Evolutionary conservation across 768 basidiomycete species (phyloP), one percentile per base, ranked within the genome.

Genomic region (Termitomyces sp.): DNA sequence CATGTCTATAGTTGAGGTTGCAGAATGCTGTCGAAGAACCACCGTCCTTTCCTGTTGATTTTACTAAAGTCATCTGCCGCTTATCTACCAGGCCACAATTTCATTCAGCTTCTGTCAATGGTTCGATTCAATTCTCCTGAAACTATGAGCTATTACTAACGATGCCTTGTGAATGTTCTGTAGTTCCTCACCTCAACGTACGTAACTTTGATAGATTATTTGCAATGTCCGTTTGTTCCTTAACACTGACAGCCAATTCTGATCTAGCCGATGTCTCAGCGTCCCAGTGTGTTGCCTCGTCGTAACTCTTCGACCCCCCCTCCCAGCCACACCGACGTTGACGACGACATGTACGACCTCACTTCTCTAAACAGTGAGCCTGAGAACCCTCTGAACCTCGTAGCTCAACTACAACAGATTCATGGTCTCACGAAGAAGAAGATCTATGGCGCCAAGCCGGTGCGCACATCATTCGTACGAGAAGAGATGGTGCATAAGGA

Each of bases 361-460:
- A 16, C 57, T n/a, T 52, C 50, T 11, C 11, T 67, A 61, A n/a
- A n/a, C n/a, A 55, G 33, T 45, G 70, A 67, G 35, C 59, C 65
- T 40, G 59, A 65, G 30, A 38, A 70, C 20, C 63, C 72, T 2
- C 81, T 79, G 3, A 84, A 76, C 56, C 72, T 89, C 0, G 87
- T 89, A 49, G 74, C 72, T 24, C 84, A 83, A 24, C 74, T 88
- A 16, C 84, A 88, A 67, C 82, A 85, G 63, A 77, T 82, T 36
- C 86, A 88, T 56, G 87, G 87, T 2, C 64, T 89, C 49, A 86
- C 83, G 7, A 86, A 87, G 72, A 88, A 87, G 71, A 85, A 85
- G 62, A 74, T 84, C 8, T 85, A 86, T 58, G 79, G 81, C 11
- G 54, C 77, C 10, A 82, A 83, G 63, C 76, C 81, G 16, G 60